Evolutionary conservation across 2,329 filamentous ascomycete species (phyloP), one percentile per base, ranked within the genome.

Genomic region (Fusarium pseudocircinatum): DNA sequence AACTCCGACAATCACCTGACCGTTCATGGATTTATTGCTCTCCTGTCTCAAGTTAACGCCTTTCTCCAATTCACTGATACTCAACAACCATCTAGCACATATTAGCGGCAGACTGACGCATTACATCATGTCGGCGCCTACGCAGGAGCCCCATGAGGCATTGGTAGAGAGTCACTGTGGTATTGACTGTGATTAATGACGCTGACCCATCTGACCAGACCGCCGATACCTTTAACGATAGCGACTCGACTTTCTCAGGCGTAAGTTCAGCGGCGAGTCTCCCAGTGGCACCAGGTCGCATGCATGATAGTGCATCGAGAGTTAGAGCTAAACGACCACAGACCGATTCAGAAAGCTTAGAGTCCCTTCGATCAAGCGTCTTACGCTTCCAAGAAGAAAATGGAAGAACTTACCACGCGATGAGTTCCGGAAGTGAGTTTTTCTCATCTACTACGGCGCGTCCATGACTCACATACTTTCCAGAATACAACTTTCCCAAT

Each of bases 331-430:
- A 68, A 6, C 0, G 16, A 2, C 3, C 1, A 1, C 1, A 68
- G 65, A 15, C 56, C 8, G 56, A 68, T 4, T 32, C 34, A 2
- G 63, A 68, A 15, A 67, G 65, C 4, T 2, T 68, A 2, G 63
- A 68, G 16, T 68, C 65, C 2, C 63, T 68, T 9, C 42, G 63
- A 34, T 68, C 65, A 7, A 68, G 65, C 8, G 36, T 68, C 2
- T 5, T 68, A 2, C 40, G 50, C 5, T 68, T 47, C 11, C 65
- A 68, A n/a, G 63, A 54, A 12, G 63, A 68, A 24, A 68, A 68
- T 16, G 65, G 63, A 4, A 28, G 65, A 13, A 68, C 65, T 0
- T 68, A 68, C 4, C 65, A 68, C 4, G 42, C 65, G 0, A 62
- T 68, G 63, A 68, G 65, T 37, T 68, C 65, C 1, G 63, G 56